A percentile compares a stretch with the other conserved stretches of the same genome.
These are phyloP conservation scores for Diutina rugosa DNA, from an alignment of 1,139 yeast genomes.

Conservation along the genomic window DNA sequence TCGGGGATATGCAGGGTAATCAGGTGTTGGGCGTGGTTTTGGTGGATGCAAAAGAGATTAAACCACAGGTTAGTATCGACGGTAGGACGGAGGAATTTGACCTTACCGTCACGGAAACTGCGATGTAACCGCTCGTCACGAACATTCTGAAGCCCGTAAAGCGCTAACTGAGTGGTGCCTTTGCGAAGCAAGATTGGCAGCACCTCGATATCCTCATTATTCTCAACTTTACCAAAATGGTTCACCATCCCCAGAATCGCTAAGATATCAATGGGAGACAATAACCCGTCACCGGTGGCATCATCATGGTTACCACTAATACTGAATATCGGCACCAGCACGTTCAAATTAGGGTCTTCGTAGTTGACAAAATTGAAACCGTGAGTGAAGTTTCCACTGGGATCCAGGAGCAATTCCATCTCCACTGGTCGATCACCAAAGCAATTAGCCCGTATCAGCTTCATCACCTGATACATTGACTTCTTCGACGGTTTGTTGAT, in stretches of 20 bases:
- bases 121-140: constrained; percentile 81
- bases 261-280: constrained; percentile 82
- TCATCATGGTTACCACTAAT: constrained; percentile 97
- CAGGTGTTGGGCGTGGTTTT: constrained; percentile 72
- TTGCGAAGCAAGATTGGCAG: constrained; percentile 76
- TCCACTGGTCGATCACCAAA: constrained; percentile 86
- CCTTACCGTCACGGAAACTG: constrained; percentile 70
- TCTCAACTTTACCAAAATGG: constrained; percentile 76
- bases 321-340: constrained; percentile 86
- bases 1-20: constrained; percentile 80
- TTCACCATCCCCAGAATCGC: constrained; percentile 76
- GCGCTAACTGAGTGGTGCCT: constrained; percentile 69
- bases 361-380: constrained; percentile 66
- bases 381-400: constrained; percentile 42
- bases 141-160: constrained; percentile 82
- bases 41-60: constrained; percentile 83
- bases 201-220: constrained; percentile 62
- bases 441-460: constrained; percentile 57
- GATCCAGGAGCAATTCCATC: constrained; percentile 73
- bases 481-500: constrained; percentile 81
- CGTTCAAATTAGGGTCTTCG: constrained; percentile 81
- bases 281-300: constrained; percentile 76
- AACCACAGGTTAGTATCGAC: constrained; percentile 59
- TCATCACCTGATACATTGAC: constrained; percentile 74
- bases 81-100: constrained; percentile 65